phyloP scores from a whole-genome alignment of 2,329 filamentous ascomycete species.

The Fusarium sarcochroum region DNA sequence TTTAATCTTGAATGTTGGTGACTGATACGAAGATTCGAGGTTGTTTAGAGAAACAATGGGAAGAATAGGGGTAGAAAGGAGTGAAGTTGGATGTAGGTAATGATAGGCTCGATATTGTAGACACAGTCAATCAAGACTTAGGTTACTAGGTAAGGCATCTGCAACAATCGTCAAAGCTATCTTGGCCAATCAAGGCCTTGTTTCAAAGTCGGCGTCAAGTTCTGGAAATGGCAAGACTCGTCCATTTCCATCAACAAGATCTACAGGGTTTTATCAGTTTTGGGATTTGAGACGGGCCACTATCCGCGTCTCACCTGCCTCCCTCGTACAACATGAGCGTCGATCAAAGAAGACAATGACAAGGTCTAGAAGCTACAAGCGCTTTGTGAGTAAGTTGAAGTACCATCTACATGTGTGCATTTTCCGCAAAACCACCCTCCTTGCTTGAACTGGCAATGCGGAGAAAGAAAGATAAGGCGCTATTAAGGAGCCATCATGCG shows the following conservation, averaged over 20 bases:
- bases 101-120: background rate
- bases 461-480: too few relatives aligned
- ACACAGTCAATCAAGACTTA: background rate
- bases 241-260: constrained; percentile 37
- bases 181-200: constrained; percentile 20
- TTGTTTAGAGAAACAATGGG: background rate
- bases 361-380: constrained; percentile 1
- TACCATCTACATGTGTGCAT: background rate
- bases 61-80: constrained; percentile 3
- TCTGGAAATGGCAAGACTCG: constrained; percentile 38
- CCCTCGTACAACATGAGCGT: constrained; percentile 31
- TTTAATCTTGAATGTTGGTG: constrained; percentile 1
- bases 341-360: constrained; percentile 26
- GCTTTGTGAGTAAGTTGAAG: background rate
- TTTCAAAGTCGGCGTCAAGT: constrained; percentile 19
- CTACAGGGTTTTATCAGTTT: constrained; percentile 42
- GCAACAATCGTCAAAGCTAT: background rate
- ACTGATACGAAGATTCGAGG: background rate
- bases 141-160: background rate
- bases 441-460: constrained; percentile 1
- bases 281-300: constrained; percentile 15
- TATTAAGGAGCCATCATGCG: too few relatives aligned
- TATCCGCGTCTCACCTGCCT: constrained; percentile 34
- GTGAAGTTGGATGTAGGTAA: constrained; percentile 6
- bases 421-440: background rate